Conservation (phyloP, 805 yeast genomes). For the Lachancea fermentati region DNA sequence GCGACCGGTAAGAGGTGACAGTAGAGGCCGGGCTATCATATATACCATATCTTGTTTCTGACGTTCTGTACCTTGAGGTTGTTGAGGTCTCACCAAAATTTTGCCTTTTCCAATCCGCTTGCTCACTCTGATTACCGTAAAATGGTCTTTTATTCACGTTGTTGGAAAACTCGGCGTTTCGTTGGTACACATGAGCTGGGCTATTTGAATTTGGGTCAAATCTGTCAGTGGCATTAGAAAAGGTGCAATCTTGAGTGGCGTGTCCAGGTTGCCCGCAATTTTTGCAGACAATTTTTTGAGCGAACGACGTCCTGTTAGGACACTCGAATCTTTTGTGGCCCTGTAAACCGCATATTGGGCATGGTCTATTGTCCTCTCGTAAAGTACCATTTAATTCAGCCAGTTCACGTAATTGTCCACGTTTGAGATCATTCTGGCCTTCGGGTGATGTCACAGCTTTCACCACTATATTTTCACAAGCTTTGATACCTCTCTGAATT, state of each 20-base stretch:
- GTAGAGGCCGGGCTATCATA: no score
- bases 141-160: neutral
- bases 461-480: constrained; percentile 69
- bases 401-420: constrained; percentile 85
- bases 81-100: constrained; percentile 5
- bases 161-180: constrained; percentile 2
- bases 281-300: constrained; percentile 59
- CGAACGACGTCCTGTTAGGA: constrained; percentile 48
- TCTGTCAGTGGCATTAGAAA: neutral
- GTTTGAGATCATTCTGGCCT: constrained; percentile 86
- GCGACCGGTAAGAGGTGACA: no score
- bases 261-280: constrained; percentile 83
- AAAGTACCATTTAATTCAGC: constrained; percentile 94
- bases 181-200: constrained; percentile 7
- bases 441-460: constrained; percentile 86
- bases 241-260: constrained; percentile 76
- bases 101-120: constrained; percentile 6
- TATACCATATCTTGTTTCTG: no score
- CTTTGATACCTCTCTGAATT: constrained; percentile 65
- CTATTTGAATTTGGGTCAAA: neutral
- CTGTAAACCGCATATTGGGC: constrained; percentile 57
- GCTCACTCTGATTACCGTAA: neutral
- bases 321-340: constrained; percentile 65
- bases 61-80: constrained; percentile 1
- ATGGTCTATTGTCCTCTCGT: constrained; percentile 67